Conservation (phyloP, 768 basidiomycete genomes). For the Mycena chlorophos region DNA sequence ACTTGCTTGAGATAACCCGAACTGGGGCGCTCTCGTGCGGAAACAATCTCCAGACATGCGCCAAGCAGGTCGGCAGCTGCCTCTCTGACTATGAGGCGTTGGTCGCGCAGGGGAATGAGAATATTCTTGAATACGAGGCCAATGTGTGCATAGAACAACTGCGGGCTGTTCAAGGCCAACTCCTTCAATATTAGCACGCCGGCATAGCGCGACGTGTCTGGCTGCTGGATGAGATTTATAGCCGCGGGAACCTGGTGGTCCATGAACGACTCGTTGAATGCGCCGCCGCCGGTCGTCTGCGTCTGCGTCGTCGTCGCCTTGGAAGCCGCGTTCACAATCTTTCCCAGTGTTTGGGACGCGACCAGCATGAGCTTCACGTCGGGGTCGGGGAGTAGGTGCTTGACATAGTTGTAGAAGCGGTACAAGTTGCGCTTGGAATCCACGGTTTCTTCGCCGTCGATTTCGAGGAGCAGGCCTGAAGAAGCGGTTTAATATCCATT, state of each 20-base stretch:
- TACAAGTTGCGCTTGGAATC: constrained; percentile 81
- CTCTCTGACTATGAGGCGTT: constrained; percentile 87
- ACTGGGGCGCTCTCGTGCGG: constrained; percentile 68
- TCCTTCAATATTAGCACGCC: constrained; percentile 94
- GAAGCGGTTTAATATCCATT: constrained; percentile 11
- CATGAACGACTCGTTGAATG: constrained; percentile 88
- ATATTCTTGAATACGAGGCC: constrained; percentile 90
- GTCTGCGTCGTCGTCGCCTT: constrained; percentile 36
- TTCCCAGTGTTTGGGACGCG: constrained; percentile 88
- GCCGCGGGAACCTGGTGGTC: constrained; percentile 85
- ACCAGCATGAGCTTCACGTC: constrained; percentile 94
- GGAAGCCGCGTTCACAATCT: constrained; percentile 44
- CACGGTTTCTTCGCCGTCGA: constrained; percentile 77
- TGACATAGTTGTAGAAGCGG: constrained; percentile 90
- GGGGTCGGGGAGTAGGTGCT: constrained; percentile 84
- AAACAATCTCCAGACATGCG: constrained; percentile 86
- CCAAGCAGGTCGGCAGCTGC: constrained; percentile 93
- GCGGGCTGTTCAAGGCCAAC: constrained; percentile 84
- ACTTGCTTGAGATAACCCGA: constrained; percentile 77
- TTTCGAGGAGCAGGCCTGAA: constrained; percentile 71
- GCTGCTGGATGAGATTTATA: constrained; percentile 74
- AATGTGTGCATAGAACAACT: constrained; percentile 86
- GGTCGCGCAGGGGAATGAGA: constrained; percentile 84
- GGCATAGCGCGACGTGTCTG: constrained; percentile 86
- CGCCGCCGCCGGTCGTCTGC: constrained; percentile 75